phyloP scores from a whole-genome alignment of 176 grass and related monocot species.

The Saccharum officinarum region DNA sequence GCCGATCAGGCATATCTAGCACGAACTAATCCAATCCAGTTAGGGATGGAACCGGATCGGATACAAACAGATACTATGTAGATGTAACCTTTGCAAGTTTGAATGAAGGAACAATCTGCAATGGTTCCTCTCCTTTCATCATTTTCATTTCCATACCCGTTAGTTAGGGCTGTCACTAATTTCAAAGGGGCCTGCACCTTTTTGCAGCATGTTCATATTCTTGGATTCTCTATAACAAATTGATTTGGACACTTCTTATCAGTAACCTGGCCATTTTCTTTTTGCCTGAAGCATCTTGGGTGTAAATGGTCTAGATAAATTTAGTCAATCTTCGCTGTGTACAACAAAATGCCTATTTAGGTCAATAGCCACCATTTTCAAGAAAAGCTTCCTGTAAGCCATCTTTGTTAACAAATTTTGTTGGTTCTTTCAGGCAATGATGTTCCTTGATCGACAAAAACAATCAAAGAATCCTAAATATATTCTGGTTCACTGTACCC shows the following conservation, averaged over 20 bases:
- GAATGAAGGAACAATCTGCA: not conserved
- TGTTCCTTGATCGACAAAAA: slow-evolving; percentile 80
- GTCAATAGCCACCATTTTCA: not conserved
- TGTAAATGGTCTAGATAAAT: not conserved
- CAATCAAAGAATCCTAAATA: slow-evolving; percentile 72
- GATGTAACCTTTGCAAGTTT: not conserved
- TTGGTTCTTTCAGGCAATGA: slow-evolving; percentile 64
- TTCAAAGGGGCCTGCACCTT: not conserved
- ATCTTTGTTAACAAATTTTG: slow-evolving; percentile 17
- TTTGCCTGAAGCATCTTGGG: slow-evolving; percentile 4
- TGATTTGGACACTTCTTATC: slow-evolving; percentile 24
- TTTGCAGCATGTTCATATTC: not conserved
- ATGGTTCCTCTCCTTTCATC: not conserved
- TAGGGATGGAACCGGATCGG: not conserved
- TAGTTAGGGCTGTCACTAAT: not conserved
- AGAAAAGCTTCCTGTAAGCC: not conserved
- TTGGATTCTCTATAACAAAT: not conserved
- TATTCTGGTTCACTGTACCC: slow-evolving; percentile 97
- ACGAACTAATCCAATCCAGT: not conserved
- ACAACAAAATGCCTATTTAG: not conserved
- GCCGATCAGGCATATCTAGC: not conserved
- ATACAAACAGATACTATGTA: not conserved
- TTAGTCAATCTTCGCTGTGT: not conserved
- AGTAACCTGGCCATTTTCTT: not conserved
- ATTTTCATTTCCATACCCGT: not conserved